Base-by-base conservation (phyloP, 495 filamentous ascomycete species). In the Emericellopsis terricola region DNA sequence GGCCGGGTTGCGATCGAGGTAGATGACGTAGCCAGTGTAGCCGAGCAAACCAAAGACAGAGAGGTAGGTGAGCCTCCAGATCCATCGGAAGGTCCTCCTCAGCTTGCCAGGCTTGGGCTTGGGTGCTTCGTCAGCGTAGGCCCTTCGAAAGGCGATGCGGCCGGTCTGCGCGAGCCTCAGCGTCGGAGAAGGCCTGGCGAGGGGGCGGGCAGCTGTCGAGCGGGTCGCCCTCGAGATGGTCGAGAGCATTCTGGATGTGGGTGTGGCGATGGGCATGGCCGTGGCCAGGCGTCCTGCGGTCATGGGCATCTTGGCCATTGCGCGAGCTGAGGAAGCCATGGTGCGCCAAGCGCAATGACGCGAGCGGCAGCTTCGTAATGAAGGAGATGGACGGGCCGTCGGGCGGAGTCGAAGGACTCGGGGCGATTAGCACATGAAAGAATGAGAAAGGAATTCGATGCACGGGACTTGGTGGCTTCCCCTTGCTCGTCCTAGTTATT, bases 21-120 rank as follows among this genome's bases (percentile, higher is more conserved):
- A 93, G 51, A 94, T 78, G 43, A 70, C 72, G 53, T 84, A 94
- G 35, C 71, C 75, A 33, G 89, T 52, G 41, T 73, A 79, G 30
- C 59, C 80, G 24, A 75, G 49, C 34, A 81, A 67, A 40, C 59
- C 74, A 38, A 93, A 44, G 37, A 68, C 57, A 30, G 75, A 69
- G 36, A 89, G 50, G 50, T 80, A 81, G 20, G 74, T 78, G 44
- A 75, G 43, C 38, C 91, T 69, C 81, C 81, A 96, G 41, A 73
- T 14, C 61, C 61, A 64, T 31, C 51, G 46, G 41, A 61, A 46
- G 17, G 42, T 49, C 29, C 36, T 44, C 26, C 61, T 50, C 39
- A 65, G 55, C 40, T 50, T 55, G 39, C 51, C 41, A 5, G 41
- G 44, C 41, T 51, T 53, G 33, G 33, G 33, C 49, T 56, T 60